phyloP scores from a whole-genome alignment of 225 moss, liverwort and hornwort species.

The Lunularia cruciata region DNA sequence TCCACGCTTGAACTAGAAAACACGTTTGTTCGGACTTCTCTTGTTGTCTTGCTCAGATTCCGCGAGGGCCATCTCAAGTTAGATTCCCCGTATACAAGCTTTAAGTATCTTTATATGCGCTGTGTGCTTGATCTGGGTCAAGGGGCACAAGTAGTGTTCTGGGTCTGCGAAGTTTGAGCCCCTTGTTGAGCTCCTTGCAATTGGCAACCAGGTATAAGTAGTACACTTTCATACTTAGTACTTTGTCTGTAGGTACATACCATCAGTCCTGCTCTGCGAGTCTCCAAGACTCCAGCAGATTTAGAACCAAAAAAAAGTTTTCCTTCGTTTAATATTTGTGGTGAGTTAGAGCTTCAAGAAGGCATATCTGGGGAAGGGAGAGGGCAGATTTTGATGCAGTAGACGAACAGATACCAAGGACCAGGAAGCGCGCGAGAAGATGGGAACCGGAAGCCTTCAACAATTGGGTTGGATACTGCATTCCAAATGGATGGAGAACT shows the following conservation, averaged over 20 bases:
- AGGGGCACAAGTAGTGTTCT: too few relatives aligned
- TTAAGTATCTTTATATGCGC: too few relatives aligned
- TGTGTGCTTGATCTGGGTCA: too few relatives aligned
- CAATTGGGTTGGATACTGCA: neutral
- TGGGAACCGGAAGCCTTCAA: neutral
- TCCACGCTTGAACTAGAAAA: too few relatives aligned
- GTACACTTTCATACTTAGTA: neutral
- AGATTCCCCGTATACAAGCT: too few relatives aligned
- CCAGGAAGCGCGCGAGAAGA: neutral
- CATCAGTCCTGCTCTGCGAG: neutral
- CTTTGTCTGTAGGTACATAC: neutral
- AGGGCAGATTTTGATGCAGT: too few relatives aligned
- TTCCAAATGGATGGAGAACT: slow-evolving; percentile 38
- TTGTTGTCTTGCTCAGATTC: too few relatives aligned
- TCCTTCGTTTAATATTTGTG: neutral
- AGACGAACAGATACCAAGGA: neutral
- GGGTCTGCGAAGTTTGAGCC: too few relatives aligned
- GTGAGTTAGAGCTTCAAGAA: neutral
- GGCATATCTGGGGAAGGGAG: neutral
- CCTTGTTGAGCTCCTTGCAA: too few relatives aligned
- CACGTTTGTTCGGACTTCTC: too few relatives aligned
- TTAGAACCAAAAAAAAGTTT: neutral
- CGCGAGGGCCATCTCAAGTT: too few relatives aligned
- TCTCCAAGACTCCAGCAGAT: neutral
- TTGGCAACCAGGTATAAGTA: neutral